These are phyloP conservation scores for Przewalskia tangutica DNA, from an alignment of 257 asterid species.

Conservation along the genomic window DNA sequence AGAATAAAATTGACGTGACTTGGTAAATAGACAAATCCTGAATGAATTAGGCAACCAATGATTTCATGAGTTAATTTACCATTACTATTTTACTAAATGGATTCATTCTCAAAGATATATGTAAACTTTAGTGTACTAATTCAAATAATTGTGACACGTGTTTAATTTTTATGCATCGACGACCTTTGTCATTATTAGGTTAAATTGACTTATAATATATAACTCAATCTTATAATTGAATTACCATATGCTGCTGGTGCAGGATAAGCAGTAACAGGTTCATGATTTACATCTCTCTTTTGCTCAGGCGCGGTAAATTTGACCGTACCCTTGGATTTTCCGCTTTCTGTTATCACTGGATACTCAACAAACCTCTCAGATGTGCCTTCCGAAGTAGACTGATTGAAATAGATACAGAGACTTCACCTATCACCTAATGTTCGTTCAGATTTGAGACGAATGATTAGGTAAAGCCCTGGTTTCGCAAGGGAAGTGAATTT, in stretches of 20 bases:
- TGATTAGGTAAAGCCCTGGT: conserved; percentile 38
- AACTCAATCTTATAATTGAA: too few species aligned
- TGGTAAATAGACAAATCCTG: too few species aligned
- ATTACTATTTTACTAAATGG: too few species aligned
- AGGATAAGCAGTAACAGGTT: conserved; percentile 52
- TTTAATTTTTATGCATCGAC: too few species aligned
- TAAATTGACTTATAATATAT: too few species aligned
- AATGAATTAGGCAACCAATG: too few species aligned
- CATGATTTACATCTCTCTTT: conserved; percentile 14
- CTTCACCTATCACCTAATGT: conserved; percentile 50
- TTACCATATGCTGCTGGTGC: conserved; percentile 5
- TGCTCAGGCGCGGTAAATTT: conserved; percentile 19
- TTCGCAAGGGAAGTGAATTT: conserved; percentile 34
- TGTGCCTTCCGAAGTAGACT: not conserved
- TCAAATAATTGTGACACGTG: too few species aligned
- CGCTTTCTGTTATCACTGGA: conserved; percentile 41
- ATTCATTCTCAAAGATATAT: too few species aligned
- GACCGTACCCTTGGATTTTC: conserved; percentile 60
- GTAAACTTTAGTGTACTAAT: too few species aligned
- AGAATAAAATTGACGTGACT: too few species aligned
- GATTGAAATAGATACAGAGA: conserved; percentile 31
- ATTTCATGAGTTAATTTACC: too few species aligned
- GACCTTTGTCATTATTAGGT: too few species aligned
- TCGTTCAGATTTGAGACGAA: conserved; percentile 43
- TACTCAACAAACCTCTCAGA: conserved; percentile 33